Conservation (phyloP, 208 protist species). For the Crithidia thermophila region DNA sequence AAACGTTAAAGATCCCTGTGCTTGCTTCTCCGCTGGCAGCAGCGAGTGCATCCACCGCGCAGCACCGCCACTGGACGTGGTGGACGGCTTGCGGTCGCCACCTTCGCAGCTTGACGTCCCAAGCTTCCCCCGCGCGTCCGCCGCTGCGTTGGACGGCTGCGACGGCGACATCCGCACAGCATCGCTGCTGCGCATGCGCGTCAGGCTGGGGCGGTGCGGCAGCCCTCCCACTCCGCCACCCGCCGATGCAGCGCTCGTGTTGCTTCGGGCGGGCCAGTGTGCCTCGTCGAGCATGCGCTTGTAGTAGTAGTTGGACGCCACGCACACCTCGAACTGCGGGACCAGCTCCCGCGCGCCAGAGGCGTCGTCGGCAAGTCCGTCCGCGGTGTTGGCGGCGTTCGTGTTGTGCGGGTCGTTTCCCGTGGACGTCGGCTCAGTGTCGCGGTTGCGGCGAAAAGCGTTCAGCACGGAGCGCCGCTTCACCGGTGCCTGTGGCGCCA, state of each 20-base stretch:
- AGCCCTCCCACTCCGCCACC: neutral
- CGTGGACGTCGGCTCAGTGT: neutral
- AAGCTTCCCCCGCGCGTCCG: neutral
- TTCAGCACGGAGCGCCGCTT: constrained; percentile 25
- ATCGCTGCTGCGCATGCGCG: neutral
- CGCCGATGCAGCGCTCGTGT: neutral
- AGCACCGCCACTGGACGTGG: neutral
- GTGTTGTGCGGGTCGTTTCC: neutral
- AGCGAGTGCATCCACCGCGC: too few relatives aligned
- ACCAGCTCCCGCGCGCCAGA: constrained; percentile 5
- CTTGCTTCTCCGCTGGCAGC: too few relatives aligned
- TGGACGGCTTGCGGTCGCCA: neutral
- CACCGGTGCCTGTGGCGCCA: constrained; percentile 3
- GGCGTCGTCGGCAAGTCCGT: neutral
- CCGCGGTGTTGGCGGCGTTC: neutral
- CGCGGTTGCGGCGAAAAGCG: constrained; percentile 20
- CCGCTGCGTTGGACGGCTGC: constrained; percentile 8
- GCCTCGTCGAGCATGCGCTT: constrained; percentile 39
- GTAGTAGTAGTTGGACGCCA: constrained; percentile 74
- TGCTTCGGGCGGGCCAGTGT: constrained; percentile 9
- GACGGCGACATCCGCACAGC: too few relatives aligned
- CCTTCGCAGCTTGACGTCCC: too few relatives aligned
- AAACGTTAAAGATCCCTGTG: neutral
- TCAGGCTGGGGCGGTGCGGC: neutral
- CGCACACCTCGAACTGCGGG: constrained; percentile 52